phyloP scores from a whole-genome alignment of 108 stramenopile species.

The Nitzschia sp. region DNA sequence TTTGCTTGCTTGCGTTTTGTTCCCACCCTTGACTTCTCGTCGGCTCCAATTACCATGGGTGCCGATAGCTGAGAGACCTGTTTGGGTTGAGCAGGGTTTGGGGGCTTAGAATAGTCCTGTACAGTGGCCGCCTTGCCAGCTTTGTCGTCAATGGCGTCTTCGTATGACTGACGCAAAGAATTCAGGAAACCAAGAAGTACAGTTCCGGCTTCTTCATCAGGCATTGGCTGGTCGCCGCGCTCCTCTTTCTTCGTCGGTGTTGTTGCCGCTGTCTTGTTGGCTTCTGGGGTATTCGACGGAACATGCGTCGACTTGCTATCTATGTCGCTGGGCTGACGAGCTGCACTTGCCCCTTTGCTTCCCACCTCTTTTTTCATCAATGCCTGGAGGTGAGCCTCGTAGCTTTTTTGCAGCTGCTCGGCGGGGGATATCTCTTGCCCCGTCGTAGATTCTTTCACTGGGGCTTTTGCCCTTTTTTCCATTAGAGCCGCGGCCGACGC shows the following conservation, averaged over 20 bases:
- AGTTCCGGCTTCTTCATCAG: constrained; percentile 39
- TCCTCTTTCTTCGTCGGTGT: background rate
- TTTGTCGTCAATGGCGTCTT: constrained; percentile 39
- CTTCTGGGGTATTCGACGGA: too few relatives aligned
- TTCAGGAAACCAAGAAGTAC: constrained; percentile 50
- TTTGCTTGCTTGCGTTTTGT: constrained; percentile 3
- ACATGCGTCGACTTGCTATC: too few relatives aligned
- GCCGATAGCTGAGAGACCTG: background rate
- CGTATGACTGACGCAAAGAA: constrained; percentile 39
- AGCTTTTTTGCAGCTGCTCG: constrained; percentile 31
- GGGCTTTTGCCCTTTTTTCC: background rate
- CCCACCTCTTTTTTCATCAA: constrained; percentile 10
- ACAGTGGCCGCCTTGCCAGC: background rate
- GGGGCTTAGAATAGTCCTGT: background rate
- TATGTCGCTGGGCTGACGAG: background rate
- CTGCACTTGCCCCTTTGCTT: background rate
- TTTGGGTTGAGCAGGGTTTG: background rate
- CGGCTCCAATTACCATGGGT: background rate
- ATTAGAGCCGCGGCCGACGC: constrained; percentile 4
- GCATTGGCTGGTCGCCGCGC: constrained; percentile 11
- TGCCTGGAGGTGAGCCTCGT: constrained; percentile 34
- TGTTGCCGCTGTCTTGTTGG: too few relatives aligned
- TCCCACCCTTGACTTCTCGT: too few relatives aligned
- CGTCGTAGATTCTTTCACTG: background rate
- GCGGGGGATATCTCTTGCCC: constrained; percentile 18